These are phyloP conservation scores for Microstegium vimineum DNA, from an alignment of 176 grass and related monocot genomes.

Conservation along the genomic window DNA sequence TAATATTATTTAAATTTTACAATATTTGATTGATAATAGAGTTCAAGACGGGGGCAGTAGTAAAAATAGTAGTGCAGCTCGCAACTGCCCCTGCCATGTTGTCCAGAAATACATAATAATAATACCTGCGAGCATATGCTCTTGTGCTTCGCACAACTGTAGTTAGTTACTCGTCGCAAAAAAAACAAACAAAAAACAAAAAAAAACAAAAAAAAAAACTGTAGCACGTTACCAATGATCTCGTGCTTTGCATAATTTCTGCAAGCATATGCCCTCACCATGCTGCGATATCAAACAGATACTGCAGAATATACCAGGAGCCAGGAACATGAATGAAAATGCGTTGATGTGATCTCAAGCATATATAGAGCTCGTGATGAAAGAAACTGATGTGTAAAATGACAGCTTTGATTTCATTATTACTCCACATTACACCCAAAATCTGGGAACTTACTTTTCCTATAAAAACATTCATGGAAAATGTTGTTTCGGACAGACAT, in stretches of 20 bases:
- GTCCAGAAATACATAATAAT: neutral
- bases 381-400: neutral
- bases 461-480: slow-evolving; percentile 16
- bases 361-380: neutral
- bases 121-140: neutral
- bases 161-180: too few species aligned
- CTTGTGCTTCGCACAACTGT: neutral
- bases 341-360: neutral
- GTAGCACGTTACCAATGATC: neutral
- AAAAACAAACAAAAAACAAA: too few species aligned
- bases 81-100: neutral
- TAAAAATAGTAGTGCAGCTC: neutral
- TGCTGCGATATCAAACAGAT: neutral
- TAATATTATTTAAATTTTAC: neutral
- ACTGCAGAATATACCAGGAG: neutral
- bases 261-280: neutral
- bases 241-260: neutral
- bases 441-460: neutral
- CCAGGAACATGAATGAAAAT: neutral
- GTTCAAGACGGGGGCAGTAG: neutral
- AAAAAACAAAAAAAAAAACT: too few species aligned
- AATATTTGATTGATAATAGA: neutral
- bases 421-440: slow-evolving; percentile 11
- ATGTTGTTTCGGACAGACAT: slow-evolving; percentile 7
- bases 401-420: neutral